Conservation (phyloP, 2,329 filamentous ascomycete genomes). For the Beauveria bassiana region DNA sequence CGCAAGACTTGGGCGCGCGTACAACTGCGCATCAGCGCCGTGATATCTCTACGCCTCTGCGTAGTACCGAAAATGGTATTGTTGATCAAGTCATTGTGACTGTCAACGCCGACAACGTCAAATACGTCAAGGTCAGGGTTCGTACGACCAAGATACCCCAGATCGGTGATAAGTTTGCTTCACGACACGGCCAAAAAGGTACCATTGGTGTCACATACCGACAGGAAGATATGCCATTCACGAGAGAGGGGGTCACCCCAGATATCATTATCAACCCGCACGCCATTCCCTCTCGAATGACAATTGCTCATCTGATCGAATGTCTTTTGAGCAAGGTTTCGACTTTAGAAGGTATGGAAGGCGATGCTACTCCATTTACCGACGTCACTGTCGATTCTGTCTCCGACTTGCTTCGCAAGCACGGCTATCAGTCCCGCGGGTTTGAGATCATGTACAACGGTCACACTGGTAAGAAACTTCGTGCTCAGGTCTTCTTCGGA, state of each 20-base stretch:
- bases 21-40: conserved; percentile 87
- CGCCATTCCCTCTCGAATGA: conserved; percentile 99
- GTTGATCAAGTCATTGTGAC: conserved; percentile 90
- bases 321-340: conserved; percentile 96
- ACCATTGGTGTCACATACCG: conserved; percentile 98
- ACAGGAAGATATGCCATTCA: conserved; percentile 98
- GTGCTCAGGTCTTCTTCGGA: conserved; percentile 91
- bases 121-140: conserved; percentile 96
- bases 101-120: conserved; percentile 87
- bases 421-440: conserved; percentile 93
- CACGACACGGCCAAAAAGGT: conserved; percentile 97
- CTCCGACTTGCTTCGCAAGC: conserved; percentile 74
- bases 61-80: conserved; percentile 95
- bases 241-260: conserved; percentile 79
- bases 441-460: conserved; percentile 99
- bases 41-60: conserved; percentile 88
- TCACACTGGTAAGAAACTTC: conserved; percentile 88
- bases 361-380: conserved; percentile 95
- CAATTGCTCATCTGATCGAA: conserved; percentile 99
- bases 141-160: conserved; percentile 96
- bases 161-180: conserved; percentile 98
- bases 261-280: conserved; percentile 99
- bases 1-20: conserved; percentile 86
- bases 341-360: conserved; percentile 86
- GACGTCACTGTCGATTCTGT: conserved; percentile 95